Percentiles rank a stretch among this genome's conserved stretches.
These are phyloP conservation scores for Cordyceps javanica DNA, from an alignment of 2,329 filamentous ascomycete genomes.

Conservation along the genomic window DNA sequence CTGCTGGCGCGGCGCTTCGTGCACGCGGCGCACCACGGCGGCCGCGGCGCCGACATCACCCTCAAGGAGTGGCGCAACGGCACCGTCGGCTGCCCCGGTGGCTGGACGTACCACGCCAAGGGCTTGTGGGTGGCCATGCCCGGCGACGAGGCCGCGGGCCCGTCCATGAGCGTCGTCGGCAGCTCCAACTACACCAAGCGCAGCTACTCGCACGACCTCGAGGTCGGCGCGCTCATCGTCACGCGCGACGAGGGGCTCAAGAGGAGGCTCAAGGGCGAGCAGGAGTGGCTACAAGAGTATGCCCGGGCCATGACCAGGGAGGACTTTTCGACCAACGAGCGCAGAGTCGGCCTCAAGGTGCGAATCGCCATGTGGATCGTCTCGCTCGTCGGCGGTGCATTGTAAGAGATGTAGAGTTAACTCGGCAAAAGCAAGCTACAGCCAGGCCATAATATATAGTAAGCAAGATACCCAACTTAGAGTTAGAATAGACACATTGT, in stretches of 20 bases:
- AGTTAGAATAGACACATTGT: not conserved
- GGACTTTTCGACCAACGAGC: slow-evolving; percentile 74
- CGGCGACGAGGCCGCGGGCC: slow-evolving; percentile 46
- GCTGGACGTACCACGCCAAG: slow-evolving; percentile 98
- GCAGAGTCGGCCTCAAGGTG: slow-evolving; percentile 80
- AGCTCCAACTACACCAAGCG: slow-evolving; percentile 95
- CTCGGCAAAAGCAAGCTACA: no score
- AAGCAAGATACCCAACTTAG: slow-evolving; percentile 5
- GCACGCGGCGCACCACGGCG: slow-evolving; percentile 42
- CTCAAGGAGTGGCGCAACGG: slow-evolving; percentile 87
- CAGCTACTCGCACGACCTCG: slow-evolving; percentile 86
- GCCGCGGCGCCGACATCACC: slow-evolving; percentile 51
- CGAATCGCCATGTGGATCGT: slow-evolving; percentile 93
- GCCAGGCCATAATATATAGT: not conserved
- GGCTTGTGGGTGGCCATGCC: slow-evolving; percentile 84
- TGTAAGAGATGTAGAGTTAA: slow-evolving; percentile 41
- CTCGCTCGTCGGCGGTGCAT: slow-evolving; percentile 74
- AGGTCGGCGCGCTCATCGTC: slow-evolving; percentile 80
- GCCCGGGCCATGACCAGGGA: slow-evolving; percentile 62
- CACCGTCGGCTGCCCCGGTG: slow-evolving; percentile 70
- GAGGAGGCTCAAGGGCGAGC: slow-evolving; percentile 68
- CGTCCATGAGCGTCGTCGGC: slow-evolving; percentile 76
- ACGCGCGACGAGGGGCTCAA: slow-evolving; percentile 71
- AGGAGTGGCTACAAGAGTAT: slow-evolving; percentile 71
- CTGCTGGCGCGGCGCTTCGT: slow-evolving; percentile 80